Conservation (phyloP, 2,329 filamentous ascomycete genomes). For the Laburnicola sp. region DNA sequence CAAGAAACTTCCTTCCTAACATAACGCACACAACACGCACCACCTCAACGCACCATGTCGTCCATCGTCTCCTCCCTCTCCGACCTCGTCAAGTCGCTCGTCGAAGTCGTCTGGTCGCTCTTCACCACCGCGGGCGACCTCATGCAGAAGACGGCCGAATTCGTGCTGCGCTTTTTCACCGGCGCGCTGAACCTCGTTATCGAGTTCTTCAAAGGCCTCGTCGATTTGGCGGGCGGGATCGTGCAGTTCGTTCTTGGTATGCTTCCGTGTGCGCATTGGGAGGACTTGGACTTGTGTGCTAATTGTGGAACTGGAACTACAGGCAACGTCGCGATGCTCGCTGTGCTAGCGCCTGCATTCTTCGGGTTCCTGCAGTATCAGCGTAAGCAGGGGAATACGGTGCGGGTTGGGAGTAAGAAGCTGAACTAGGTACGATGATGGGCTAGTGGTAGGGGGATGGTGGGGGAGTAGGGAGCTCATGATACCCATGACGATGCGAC, state of each 20-base stretch:
- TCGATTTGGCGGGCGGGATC: constrained; percentile 42
- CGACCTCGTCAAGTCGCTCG: constrained; percentile 36
- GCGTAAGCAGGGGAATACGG: constrained; percentile 40
- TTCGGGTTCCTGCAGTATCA: constrained; percentile 45
- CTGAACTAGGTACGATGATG: constrained; percentile 29
- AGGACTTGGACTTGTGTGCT: constrained; percentile 5
- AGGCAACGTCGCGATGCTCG: constrained; percentile 44
- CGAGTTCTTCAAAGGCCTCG: constrained; percentile 39
- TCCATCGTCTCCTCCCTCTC: constrained; percentile 38
- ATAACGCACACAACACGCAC: constrained; percentile 1
- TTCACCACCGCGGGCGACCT: constrained; percentile 40
- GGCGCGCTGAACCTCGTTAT: constrained; percentile 34
- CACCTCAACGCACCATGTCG: constrained; percentile 25
- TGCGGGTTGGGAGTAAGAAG: constrained; percentile 44
- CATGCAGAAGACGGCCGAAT: constrained; percentile 34
- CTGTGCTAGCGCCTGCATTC: constrained; percentile 34
- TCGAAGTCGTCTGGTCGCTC: constrained; percentile 43
- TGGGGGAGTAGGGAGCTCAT: not conserved
- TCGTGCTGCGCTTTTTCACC: constrained; percentile 31
- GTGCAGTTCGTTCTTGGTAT: constrained; percentile 38
- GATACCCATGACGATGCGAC: constrained; percentile 8
- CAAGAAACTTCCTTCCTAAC: too few species aligned
- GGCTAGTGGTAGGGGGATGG: not conserved
- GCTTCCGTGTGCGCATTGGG: constrained; percentile 3
- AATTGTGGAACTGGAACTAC: constrained; percentile 1